A percentile compares a stretch with the other conserved stretches of the same genome.
These are phyloP conservation scores for Nitzschia putrida DNA, from an alignment of 108 stramenopile genomes.

Conservation along the genomic window DNA sequence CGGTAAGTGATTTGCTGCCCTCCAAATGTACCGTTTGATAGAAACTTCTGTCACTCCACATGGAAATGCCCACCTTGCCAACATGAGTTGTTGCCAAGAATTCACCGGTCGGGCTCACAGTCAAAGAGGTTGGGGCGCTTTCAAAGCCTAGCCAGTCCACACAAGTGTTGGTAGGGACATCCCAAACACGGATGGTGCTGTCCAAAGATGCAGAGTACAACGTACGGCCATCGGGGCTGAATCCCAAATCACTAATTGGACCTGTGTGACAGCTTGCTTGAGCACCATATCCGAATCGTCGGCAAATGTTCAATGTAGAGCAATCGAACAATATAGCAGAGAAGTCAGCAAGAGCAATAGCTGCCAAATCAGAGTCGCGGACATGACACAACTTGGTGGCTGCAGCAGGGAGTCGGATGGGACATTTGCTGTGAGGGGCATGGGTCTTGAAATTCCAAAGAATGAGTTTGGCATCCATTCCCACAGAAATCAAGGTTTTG, in stretches of 20 bases:
- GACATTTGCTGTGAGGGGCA: conserved; percentile 81
- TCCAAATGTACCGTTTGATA: conserved; percentile 86
- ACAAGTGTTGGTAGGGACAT: conserved; percentile 92
- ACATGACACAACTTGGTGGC: conserved; percentile 78
- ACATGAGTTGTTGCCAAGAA: conserved; percentile 91
- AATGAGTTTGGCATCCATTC: conserved; percentile 84
- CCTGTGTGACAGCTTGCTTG: conserved; percentile 52
- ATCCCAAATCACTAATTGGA: conserved; percentile 84
- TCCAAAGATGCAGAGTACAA: conserved; percentile 86
- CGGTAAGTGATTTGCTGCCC: conserved; percentile 50
- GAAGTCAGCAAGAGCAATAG: conserved; percentile 73
- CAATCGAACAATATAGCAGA: conserved; percentile 78
- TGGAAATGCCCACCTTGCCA: conserved; percentile 78
- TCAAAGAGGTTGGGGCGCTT: conserved; percentile 80
- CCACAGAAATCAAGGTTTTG: conserved; percentile 77
- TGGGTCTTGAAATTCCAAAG: conserved; percentile 91
- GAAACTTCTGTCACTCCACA: conserved; percentile 94
- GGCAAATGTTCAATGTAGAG: conserved; percentile 62
- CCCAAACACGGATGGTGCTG: conserved; percentile 89
- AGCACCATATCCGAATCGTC: conserved; percentile 62
- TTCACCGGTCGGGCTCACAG: conserved; percentile 94
- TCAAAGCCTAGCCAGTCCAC: conserved; percentile 93
- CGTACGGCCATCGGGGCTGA: conserved; percentile 89
- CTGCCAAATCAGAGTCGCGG: conserved; percentile 81
- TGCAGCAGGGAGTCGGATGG: conserved; percentile 61